A percentile compares a stretch with the other conserved stretches of the same genome.
Evolutionary conservation across 1,284 basidiomycete genomes (phyloP).

Genomic region (Trametes hirsuta): DNA sequence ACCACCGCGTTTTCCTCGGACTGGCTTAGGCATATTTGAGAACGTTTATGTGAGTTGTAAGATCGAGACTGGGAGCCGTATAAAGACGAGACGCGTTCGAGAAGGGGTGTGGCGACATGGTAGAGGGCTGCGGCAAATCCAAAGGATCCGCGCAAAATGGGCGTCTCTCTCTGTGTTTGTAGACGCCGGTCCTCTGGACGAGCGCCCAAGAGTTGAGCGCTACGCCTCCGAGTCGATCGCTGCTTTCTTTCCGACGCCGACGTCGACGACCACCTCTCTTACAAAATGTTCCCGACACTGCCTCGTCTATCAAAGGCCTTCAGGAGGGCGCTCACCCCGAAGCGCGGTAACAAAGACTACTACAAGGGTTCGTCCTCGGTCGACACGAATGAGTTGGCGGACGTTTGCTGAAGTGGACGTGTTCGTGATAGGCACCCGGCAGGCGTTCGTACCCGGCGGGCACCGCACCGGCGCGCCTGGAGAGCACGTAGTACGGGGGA

Average conservation of each 20-base stretch:
- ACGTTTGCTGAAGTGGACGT: neutral
- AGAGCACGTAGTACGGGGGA: conserved; percentile 75
- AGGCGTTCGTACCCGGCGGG: conserved; percentile 81
- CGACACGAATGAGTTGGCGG: neutral
- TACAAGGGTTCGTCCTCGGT: conserved; percentile 75
- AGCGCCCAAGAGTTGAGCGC: neutral
- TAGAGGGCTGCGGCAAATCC: too few species aligned
- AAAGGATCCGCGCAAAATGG: too few species aligned
- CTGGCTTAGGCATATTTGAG: conserved; percentile 14
- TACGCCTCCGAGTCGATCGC: neutral
- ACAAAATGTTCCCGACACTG: conserved; percentile 66
- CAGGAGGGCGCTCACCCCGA: conserved; percentile 77
- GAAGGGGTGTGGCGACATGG: too few species aligned
- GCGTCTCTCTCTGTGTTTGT: too few species aligned
- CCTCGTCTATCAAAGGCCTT: conserved; percentile 78
- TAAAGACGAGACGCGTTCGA: too few species aligned
- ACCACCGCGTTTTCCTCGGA: conserved; percentile 18
- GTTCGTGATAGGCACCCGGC: conserved; percentile 67
- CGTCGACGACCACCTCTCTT: conserved; percentile 9
- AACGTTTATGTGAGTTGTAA: too few species aligned
- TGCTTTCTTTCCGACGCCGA: conserved; percentile 4
- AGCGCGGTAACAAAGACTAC: conserved; percentile 89
- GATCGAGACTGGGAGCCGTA: too few species aligned
- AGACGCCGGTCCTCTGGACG: too few species aligned
- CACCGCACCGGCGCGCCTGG: conserved; percentile 87